Evolutionary conservation across 768 basidiomycete species (phyloP).

Genomic region (Cyclocybe aegerita): DNA sequence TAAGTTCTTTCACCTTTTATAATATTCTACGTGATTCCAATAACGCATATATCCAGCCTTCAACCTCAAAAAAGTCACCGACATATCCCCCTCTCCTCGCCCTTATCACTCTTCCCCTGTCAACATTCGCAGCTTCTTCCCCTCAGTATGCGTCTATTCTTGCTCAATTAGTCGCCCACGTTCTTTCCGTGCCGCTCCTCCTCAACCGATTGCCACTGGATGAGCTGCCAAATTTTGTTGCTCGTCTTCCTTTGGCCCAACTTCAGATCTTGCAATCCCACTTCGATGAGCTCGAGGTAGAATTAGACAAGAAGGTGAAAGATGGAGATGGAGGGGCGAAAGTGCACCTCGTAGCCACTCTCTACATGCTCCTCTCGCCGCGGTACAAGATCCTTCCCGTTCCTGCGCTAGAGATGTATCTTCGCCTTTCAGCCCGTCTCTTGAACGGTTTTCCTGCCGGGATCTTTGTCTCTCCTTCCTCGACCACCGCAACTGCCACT

Average conservation of each 20-base stretch:
- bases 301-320: no score
- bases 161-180: constrained; percentile 42
- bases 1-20: constrained; percentile 30
- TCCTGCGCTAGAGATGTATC: constrained; percentile 48
- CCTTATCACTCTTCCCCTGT: constrained; percentile 43
- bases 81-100: constrained; percentile 44
- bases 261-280: constrained; percentile 28
- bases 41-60: constrained; percentile 37
- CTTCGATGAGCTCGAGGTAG: background rate
- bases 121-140: constrained; percentile 20
- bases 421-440: constrained; percentile 50
- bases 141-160: constrained; percentile 33
- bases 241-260: constrained; percentile 53
- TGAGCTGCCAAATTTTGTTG: constrained; percentile 63
- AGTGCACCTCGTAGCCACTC: constrained; percentile 72
- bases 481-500: background rate
- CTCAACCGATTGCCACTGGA: constrained; percentile 70
- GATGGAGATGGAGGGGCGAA: constrained; percentile 20
- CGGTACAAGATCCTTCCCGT: constrained; percentile 52
- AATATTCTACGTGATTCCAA: background rate
- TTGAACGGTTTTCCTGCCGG: constrained; percentile 53
- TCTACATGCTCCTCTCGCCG: constrained; percentile 62
- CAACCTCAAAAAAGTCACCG: constrained; percentile 56
- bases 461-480: constrained; percentile 37
- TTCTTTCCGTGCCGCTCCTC: constrained; percentile 75